Evolutionary conservation across 2,329 filamentous ascomycete species (phyloP), one percentile per base, ranked within the genome.

Genomic region (Hypoxylon sp.): DNA sequence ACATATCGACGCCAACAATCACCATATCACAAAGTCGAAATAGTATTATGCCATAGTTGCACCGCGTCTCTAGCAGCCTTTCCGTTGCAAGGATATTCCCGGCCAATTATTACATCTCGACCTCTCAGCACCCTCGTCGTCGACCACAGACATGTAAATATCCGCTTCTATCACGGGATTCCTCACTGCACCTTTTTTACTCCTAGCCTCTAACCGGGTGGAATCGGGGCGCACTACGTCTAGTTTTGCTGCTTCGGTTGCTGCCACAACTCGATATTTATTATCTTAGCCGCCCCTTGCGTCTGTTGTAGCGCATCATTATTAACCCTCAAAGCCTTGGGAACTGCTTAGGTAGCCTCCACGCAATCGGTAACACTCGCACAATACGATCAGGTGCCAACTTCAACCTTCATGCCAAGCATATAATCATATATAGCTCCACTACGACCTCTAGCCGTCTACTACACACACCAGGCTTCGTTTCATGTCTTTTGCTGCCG

Each of bases 401-500:
- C 30, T 50, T 50, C 23, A 56, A 34, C 48, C n/a, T 63, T 60
- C 34, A 50, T 59, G 63, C 64, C 61, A 50, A 56, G 32, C 50
- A 25, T 52, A 51, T 52, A 63, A 58, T 62, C 55, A 53, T 68
- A 68, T 69, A 74, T 70, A 69, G 63, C 55, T 60, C 60, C 65
- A 48, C 58, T 55, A 45, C 60, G 56, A 58, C 51, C 68, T 68
- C 67, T 55, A 51, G 28, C 43, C 49, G 57, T 59, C 60, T 49
- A 38, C 56, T 61, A 50, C 52, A 32, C 49, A 59, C 55, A 21
- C 32, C 46, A 46, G 56, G 50, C 51, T 57, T 53, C 57, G 58
- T 56, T 71, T 68, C 58, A 69, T 71, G 64, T 74, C 66, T 60
- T 63, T 72, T 67, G 67, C 66, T 72, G 71, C 68, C 56, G 69